These are phyloP conservation scores for Fusarium sp. DNA, from an alignment of 2,329 filamentous ascomycete genomes.

Conservation along the genomic window DNA sequence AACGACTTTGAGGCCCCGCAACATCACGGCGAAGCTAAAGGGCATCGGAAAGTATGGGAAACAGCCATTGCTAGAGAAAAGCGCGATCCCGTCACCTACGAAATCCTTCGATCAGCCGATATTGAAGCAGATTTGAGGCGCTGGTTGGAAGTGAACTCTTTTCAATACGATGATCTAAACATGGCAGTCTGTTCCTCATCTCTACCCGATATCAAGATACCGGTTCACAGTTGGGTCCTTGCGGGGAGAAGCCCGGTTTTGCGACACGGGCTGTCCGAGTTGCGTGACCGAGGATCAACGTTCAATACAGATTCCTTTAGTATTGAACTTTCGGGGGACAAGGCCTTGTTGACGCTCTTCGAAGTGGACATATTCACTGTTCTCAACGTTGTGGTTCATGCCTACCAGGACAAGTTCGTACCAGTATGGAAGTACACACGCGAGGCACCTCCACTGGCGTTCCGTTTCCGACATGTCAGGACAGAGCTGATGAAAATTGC, in stretches of 20 bases:
- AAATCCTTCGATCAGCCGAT: constrained; percentile 74
- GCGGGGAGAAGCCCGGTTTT: constrained; percentile 80
- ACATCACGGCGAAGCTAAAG: constrained; percentile 48
- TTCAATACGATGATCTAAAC: constrained; percentile 60
- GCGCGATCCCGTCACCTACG: constrained; percentile 65
- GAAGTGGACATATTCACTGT: constrained; percentile 82
- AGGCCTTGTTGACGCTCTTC: constrained; percentile 74
- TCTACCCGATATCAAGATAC: constrained; percentile 78
- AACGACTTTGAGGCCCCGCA: constrained; percentile 68
- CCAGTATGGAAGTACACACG: constrained; percentile 89
- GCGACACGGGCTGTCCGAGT: constrained; percentile 71
- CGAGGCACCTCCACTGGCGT: constrained; percentile 74
- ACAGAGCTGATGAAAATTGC: constrained; percentile 91
- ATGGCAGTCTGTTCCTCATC: constrained; percentile 69
- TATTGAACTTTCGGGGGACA: constrained; percentile 61
- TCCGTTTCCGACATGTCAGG: constrained; percentile 84
- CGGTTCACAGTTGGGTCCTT: constrained; percentile 86
- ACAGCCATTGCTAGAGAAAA: constrained; percentile 58
- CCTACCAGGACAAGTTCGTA: constrained; percentile 84
- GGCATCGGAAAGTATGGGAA: constrained; percentile 60
- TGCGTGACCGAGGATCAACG: constrained; percentile 57
- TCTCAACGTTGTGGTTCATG: constrained; percentile 83
- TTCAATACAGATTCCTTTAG: constrained; percentile 50
- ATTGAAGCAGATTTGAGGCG: constrained; percentile 74
- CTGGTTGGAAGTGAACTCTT: constrained; percentile 61